phyloP scores from a whole-genome alignment of 345 rosid species.

The Punica granatum region DNA sequence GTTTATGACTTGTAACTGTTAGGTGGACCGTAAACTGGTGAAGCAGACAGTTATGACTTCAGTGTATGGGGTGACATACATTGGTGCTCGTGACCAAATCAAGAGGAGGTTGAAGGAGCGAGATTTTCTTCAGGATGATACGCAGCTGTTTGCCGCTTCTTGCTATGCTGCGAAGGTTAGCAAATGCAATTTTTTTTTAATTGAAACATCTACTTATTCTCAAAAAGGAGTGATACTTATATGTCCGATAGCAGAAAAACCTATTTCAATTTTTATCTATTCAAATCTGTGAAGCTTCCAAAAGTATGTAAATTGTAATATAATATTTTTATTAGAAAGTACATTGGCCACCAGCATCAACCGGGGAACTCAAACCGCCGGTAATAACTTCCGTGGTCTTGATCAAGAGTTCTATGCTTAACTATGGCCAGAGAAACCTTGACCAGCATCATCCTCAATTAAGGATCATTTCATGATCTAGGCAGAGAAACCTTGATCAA shows the following conservation, averaged over 20 bases:
- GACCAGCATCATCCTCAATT: not conserved
- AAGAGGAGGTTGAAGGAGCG: conserved; percentile 87
- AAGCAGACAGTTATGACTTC: conserved; percentile 99
- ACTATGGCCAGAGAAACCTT: not conserved
- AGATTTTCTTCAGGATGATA: conserved; percentile 50
- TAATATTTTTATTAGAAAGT: not conserved
- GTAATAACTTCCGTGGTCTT: not conserved
- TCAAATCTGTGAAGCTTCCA: too few species aligned
- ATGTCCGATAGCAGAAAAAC: not conserved
- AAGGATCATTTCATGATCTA: not conserved
- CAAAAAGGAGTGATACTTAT: not conserved
- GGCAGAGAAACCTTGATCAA: not conserved
- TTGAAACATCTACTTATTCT: not conserved
- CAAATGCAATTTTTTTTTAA: conserved; percentile 4
- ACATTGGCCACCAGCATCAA: not conserved
- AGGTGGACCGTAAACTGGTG: conserved; percentile 96
- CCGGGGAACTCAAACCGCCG: not conserved
- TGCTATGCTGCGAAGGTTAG: conserved; percentile 95
- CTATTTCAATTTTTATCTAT: too few species aligned
- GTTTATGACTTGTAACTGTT: conserved; percentile 1
- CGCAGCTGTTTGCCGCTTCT: conserved; percentile 46
- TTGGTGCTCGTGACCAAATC: conserved; percentile 96
- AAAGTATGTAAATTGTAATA: too few species aligned
- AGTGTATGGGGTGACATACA: conserved; percentile 92
- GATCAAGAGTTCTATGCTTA: not conserved